phyloP scores from a whole-genome alignment of 768 basidiomycete genomes.

The Trametes punicea region DNA sequence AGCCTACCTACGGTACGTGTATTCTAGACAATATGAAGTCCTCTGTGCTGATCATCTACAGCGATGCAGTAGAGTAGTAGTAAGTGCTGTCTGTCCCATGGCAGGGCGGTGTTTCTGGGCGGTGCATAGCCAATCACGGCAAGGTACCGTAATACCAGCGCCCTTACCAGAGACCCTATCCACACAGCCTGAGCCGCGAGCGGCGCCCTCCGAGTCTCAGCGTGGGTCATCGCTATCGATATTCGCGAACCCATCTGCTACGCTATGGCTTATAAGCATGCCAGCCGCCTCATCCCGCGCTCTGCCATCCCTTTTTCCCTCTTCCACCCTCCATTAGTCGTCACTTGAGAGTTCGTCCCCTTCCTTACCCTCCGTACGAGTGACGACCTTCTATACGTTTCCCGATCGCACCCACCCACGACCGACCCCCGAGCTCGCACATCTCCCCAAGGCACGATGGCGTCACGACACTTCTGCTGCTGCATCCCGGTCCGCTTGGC shows the following conservation, averaged over 20 bases:
- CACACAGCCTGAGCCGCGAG: too few relatives aligned
- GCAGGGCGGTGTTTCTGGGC: too few relatives aligned
- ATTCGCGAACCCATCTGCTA: background rate
- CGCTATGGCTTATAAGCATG: constrained; percentile 15
- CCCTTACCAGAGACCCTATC: too few relatives aligned
- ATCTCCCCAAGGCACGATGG: background rate
- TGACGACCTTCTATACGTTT: constrained; percentile 10
- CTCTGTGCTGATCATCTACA: too few relatives aligned
- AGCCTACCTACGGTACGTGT: too few relatives aligned
- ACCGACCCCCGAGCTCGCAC: background rate
- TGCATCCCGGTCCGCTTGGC: constrained; percentile 31
- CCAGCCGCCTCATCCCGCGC: background rate
- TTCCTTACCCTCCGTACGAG: background rate
- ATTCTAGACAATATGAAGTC: too few relatives aligned
- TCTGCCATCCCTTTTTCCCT: background rate
- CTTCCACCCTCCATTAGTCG: background rate
- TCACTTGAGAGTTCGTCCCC: constrained; percentile 4
- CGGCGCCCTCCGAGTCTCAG: background rate
- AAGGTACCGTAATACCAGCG: too few relatives aligned
- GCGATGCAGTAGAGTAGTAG: too few relatives aligned
- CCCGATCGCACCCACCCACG: background rate
- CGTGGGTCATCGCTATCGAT: constrained; percentile 7
- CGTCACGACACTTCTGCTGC: constrained; percentile 30
- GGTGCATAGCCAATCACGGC: too few relatives aligned
- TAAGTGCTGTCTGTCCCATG: too few relatives aligned